Base-by-base conservation (phyloP, 1,284 basidiomycete genomes). In the Phellopilus nigrolimitatus region DNA sequence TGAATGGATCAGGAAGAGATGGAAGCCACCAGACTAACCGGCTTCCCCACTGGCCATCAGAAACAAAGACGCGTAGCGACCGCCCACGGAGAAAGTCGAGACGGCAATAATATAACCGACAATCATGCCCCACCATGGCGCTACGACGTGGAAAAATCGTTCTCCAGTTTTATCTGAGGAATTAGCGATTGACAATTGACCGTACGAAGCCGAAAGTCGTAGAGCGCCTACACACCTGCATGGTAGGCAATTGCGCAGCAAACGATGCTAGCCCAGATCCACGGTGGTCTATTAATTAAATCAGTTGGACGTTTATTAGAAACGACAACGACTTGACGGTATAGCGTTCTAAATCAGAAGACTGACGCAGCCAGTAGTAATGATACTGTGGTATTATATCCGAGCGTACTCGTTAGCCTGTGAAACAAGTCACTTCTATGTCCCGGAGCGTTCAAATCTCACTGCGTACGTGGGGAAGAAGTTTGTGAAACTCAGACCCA, bases 141-240 rank as follows among this genome's bases (percentile, higher is more conserved):
- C 61, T 31, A 64, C 54, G 34, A 68, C 66, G 56, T 71, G 68
- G 57, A 64, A 66, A 56, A 68, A 68, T 27, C 61, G 52, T 52
- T 62, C 61, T 27, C 60, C 61, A 6, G 52, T 27, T 38, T 30
- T 48, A 31, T 53, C 51, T 53, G n/a, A 0, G 15, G 12, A 31
- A 12, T 6, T 34, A 9, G 33, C n/a, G 10, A 8, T 9, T 27
- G 15, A 22, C n/a, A 22, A 8, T 12, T 13, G 7, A 22, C 42
- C 25, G 27, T n/a, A 39, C 15, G 27, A 38, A 3, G 28, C 34
- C 17, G 8, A 9, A 8, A n/a, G n/a, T 10, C 22, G 78, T 79
- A 41, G 68, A 69, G 56, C 83, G 79, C 79, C 45, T 21, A 19
- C 39, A 7, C 31, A 52, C 70, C 70, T 4, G 69, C 66, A 60